phyloP scores from a whole-genome alignment of 2,329 filamentous ascomycete genomes.

The Phaeosphaeriaceae sp. region DNA sequence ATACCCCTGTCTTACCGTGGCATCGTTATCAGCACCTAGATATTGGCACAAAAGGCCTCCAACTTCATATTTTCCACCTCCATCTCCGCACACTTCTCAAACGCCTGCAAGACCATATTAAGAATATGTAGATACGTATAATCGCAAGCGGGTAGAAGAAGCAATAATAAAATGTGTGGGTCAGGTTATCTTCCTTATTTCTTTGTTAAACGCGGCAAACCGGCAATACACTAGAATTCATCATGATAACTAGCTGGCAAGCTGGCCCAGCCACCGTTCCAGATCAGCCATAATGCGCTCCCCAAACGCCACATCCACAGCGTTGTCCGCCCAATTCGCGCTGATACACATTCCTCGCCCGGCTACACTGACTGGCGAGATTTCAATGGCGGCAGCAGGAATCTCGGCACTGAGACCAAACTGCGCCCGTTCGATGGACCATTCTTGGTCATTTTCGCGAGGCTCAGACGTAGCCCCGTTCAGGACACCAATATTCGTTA shows the following conservation, averaged over 20 bases:
- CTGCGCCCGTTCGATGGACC: constrained; percentile 37
- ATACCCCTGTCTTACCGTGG: too few relatives aligned
- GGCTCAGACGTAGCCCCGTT: constrained; percentile 22
- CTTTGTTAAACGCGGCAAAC: too few relatives aligned
- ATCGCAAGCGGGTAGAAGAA: too few relatives aligned
- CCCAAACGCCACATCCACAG: constrained; percentile 19
- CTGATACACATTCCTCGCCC: constrained; percentile 26
- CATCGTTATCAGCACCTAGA: too few relatives aligned
- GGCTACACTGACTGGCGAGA: constrained; percentile 34
- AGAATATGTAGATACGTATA: too few relatives aligned
- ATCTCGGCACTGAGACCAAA: constrained; percentile 40
- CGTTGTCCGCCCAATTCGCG: constrained; percentile 16
- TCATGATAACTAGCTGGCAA: constrained; percentile 14
- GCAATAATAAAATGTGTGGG: too few relatives aligned
- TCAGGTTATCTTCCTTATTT: too few relatives aligned
- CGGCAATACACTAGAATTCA: too few relatives aligned
- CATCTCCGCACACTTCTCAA: background rate
- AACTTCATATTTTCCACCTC: background rate
- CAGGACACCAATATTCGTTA: constrained; percentile 49
- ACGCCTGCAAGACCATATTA: background rate
- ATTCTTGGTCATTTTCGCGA: constrained; percentile 14
- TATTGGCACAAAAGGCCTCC: too few relatives aligned
- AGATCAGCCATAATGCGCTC: constrained; percentile 27
- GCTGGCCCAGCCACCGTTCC: constrained; percentile 20
- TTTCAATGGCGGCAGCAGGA: constrained; percentile 35